Evolutionary conservation across 345 rosid genomes (phyloP), one percentile per base, ranked within the genome.

Genomic region (Pistacia integerrima): DNA sequence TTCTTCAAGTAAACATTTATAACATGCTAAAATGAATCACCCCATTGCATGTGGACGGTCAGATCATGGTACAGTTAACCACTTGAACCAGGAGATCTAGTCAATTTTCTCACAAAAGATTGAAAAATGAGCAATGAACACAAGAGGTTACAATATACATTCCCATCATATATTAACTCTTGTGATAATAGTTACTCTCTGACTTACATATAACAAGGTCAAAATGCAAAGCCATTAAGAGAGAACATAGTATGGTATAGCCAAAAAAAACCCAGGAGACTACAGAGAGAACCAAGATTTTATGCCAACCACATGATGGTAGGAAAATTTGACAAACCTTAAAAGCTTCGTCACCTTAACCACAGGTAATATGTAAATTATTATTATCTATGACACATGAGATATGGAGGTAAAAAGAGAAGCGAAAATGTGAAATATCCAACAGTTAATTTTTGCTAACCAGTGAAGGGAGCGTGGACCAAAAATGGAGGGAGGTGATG

Each of bases 401-500:
- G 72, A 74, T 65, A 59, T 62, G 65, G 74, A 76, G 72, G 73
- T 71, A 67, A 76, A 79, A 77, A 76, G 75, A 49, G 51, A 48
- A 30, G 66, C 6, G 25, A 75, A 87, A 77, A 68, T 67, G 78
- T 48, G 38, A 60, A 54, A 68, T 56, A 18, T 59, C 58, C 76
- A 1, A 20, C 41, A 18, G 22, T 36, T 48, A 48, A 63, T 64
- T 60, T 69, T 67, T 67, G 38, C 83, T 79, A 82, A 66, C 72
- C 76, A 38, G 64, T 12, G n/a, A 48, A 35, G 20, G 49, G 49
- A 61, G 84, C 52, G 35, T 74, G 82, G 57, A 91, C 91, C 79
- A 85, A 84, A 88, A 94, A 91, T 44, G 86, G 85, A 84, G 98
- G 97, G 76, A 94, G 94, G 79, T 89, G 85, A 82, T 84, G 95